Evolutionary conservation across 225 moss, liverwort and hornwort species (phyloP).

Genomic region (Polytrichum commune): DNA sequence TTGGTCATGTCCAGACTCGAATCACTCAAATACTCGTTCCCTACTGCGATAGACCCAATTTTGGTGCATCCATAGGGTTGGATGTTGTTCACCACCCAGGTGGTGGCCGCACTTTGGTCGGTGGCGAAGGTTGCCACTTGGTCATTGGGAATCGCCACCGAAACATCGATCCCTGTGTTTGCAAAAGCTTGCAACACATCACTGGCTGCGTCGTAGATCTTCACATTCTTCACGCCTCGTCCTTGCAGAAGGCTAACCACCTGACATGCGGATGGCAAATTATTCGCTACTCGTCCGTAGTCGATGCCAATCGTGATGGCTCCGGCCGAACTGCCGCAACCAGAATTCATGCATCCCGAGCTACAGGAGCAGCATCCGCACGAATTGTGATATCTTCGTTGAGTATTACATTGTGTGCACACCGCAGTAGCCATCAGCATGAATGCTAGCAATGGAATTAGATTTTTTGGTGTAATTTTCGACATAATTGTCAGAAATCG

Average conservation of each 20-base stretch:
- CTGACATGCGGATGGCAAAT: slow-evolving; percentile 26
- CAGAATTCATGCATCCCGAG: too few species aligned
- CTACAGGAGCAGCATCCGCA: too few species aligned
- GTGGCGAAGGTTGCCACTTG: slow-evolving; percentile 31
- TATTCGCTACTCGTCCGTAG: slow-evolving; percentile 37
- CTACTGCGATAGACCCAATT: slow-evolving; percentile 33
- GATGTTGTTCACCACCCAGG: slow-evolving; percentile 48
- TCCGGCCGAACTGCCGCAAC: neutral
- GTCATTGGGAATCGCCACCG: slow-evolving; percentile 36
- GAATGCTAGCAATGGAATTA: too few species aligned
- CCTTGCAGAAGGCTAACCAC: slow-evolving; percentile 30
- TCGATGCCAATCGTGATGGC: slow-evolving; percentile 41
- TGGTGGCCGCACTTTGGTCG: slow-evolving; percentile 19
- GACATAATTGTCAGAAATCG: too few species aligned
- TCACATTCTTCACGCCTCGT: slow-evolving; percentile 27
- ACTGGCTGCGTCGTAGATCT: slow-evolving; percentile 35
- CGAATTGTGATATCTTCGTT: too few species aligned
- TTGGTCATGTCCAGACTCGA: slow-evolving; percentile 6
- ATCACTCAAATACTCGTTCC: slow-evolving; percentile 49
- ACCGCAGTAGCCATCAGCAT: too few species aligned
- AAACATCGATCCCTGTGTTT: slow-evolving; percentile 39
- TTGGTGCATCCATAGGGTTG: slow-evolving; percentile 25
- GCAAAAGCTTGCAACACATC: slow-evolving; percentile 37
- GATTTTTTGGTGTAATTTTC: too few species aligned
- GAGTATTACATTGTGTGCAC: too few species aligned